A percentile compares a stretch with the other conserved stretches of the same genome.
Evolutionary conservation across 148 eudicot genomes (phyloP).

Genomic region (Rhododendron ovatum): DNA sequence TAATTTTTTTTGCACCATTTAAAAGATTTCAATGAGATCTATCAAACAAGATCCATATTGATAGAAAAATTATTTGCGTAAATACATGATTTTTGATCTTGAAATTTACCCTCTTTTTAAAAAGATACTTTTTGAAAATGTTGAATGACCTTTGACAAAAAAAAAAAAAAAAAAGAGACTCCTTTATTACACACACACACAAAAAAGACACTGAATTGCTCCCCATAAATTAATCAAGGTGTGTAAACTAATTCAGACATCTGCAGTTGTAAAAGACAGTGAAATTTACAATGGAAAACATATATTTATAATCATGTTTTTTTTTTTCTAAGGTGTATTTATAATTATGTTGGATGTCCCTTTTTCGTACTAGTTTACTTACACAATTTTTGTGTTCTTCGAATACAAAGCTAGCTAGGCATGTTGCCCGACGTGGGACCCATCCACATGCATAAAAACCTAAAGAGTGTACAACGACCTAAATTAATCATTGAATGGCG

Average conservation of each 20-base stretch:
- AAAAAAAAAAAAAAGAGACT: too few relatives aligned
- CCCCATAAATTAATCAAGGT: too few relatives aligned
- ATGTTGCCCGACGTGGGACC: not conserved
- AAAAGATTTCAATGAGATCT: too few relatives aligned
- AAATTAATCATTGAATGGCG: not conserved
- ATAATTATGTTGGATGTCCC: not conserved
- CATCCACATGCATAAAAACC: not conserved
- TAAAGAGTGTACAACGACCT: not conserved
- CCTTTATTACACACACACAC: not conserved
- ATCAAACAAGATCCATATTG: too few relatives aligned
- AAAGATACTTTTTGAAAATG: too few relatives aligned
- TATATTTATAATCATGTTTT: not conserved
- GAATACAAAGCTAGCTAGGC: not conserved
- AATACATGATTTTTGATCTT: too few relatives aligned
- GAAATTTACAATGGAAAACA: not conserved
- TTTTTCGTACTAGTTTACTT: not conserved
- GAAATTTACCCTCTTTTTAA: too few relatives aligned
- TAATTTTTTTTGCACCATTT: too few relatives aligned
- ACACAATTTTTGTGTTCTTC: not conserved
- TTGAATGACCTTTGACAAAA: too few relatives aligned
- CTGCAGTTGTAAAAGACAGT: not conserved
- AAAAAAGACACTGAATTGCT: not conserved
- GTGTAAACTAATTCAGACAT: not conserved
- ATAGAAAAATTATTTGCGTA: too few relatives aligned
- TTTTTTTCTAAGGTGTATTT: too few relatives aligned